Evolutionary conservation across 441 rosid species (phyloP), one percentile per base, ranked within the genome.

Genomic region (Euphorbia schlechtendalii): DNA sequence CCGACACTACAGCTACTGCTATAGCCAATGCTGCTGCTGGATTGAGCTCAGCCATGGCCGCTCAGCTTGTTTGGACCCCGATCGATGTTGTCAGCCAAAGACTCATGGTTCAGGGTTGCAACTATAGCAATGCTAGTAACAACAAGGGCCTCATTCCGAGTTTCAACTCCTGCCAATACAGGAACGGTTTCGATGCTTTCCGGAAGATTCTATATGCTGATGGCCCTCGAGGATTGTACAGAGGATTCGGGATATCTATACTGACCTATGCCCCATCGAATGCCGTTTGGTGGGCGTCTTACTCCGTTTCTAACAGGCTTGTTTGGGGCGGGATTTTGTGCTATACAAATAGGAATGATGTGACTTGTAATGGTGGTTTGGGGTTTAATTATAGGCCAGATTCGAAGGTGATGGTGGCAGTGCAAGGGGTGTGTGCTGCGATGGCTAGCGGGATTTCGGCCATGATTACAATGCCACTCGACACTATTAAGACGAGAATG

Each of bases 71-170:
- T 20, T 92, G 96, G 93, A 89, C 93, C 0, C 96, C 96, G 0
- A 64, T 92, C 25, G 98, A 92, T 77, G 93, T 92, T 4, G 90
- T 92, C 71, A 92, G 86, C 73, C 96, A 92, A 75, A 79, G 96
- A 64, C 83, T 89, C n/a, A 92, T 92, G 98, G 88, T 86, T 61
- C 92, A 85, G 65, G 89, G 91, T n/a, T n/a, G n/a, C n/a, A n/a
- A n/a, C n/a, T n/a, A n/a, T n/a, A n/a, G n/a, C n/a, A n/a, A n/a
- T n/a, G n/a, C n/a, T n/a, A n/a, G n/a, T n/a, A n/a, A n/a, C n/a
- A n/a, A n/a, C n/a, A n/a, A n/a, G n/a, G n/a, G n/a, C n/a, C n/a
- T n/a, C n/a, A n/a, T n/a, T n/a, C n/a, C n/a, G 3, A 58, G 74
- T 55, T 67, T 67, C 78, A 22, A 57, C 77, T 27, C n/a, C n/a